Conservation (phyloP, 2,329 filamentous ascomycete species). For the Lachnellula willkommii region DNA sequence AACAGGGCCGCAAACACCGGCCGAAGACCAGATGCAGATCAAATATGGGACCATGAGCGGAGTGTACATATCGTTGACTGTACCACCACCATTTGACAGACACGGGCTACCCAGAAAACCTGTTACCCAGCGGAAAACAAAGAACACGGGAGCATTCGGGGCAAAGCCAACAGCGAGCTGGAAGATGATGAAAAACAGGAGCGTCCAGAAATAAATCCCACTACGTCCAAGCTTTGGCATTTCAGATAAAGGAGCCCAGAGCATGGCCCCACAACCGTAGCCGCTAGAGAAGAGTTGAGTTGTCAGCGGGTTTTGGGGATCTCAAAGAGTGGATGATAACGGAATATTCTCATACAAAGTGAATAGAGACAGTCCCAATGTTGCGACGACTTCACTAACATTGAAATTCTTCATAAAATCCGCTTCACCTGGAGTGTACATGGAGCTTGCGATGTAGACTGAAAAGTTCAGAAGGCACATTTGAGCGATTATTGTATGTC, state of each 20-base stretch:
- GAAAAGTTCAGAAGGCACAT: constrained; percentile 52
- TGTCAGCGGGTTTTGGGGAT: background rate
- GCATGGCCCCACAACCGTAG: constrained; percentile 56
- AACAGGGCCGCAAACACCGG: constrained; percentile 41
- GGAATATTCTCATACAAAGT: background rate
- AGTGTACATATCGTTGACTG: constrained; percentile 45
- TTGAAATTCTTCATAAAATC: constrained; percentile 48
- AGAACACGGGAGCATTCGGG: constrained; percentile 53
- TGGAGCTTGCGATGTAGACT: constrained; percentile 44
- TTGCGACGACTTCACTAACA: constrained; percentile 36
- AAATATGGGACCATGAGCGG: constrained; percentile 49
- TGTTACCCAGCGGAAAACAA: constrained; percentile 56
- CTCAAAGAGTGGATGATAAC: background rate
- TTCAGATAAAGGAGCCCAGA: constrained; percentile 61
- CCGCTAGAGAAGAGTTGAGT: constrained; percentile 29
- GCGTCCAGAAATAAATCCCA: constrained; percentile 59
- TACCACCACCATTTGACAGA: constrained; percentile 51
- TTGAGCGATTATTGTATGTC: constrained; percentile 35
- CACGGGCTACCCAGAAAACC: constrained; percentile 60
- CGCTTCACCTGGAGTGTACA: constrained; percentile 39
- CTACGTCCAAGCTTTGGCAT: constrained; percentile 61
- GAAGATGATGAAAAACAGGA: constrained; percentile 61
- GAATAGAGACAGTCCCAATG: background rate
- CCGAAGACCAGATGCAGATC: constrained; percentile 51
- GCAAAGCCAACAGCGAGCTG: constrained; percentile 50